Percentiles rank a stretch among this genome's conserved stretches.
Evolutionary conservation across 495 filamentous ascomycete genomes (phyloP).

Genomic region (Thermochaetoides thermophila): DNA sequence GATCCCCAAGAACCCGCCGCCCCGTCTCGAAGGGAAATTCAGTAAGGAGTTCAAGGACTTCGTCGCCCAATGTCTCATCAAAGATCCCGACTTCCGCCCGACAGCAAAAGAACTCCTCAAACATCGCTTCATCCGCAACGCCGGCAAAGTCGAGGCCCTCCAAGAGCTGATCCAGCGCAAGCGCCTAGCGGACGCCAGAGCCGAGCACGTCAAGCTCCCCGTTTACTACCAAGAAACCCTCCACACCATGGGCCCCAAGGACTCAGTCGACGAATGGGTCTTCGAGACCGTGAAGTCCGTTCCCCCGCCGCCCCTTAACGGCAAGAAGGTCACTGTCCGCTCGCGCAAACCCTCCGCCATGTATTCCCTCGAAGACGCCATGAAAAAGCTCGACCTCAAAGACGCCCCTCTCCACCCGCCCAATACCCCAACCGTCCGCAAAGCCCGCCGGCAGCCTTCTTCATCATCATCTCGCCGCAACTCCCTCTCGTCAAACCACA

Average conservation of each 20-base stretch:
- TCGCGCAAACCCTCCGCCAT: slow-evolving; percentile 39
- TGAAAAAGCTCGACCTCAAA: slow-evolving; percentile 46
- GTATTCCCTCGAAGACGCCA: slow-evolving; percentile 36
- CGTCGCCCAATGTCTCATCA: slow-evolving; percentile 73
- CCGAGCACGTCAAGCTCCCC: slow-evolving; percentile 42
- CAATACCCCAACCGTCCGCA: slow-evolving; percentile 37
- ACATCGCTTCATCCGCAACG: slow-evolving; percentile 76
- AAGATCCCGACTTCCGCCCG: slow-evolving; percentile 72
- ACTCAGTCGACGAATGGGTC: slow-evolving; percentile 83
- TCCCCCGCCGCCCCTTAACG: slow-evolving; percentile 1
- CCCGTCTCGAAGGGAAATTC: slow-evolving; percentile 73
- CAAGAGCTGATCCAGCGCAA: slow-evolving; percentile 79
- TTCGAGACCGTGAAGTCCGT: slow-evolving; percentile 83
- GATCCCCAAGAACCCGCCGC: slow-evolving; percentile 84
- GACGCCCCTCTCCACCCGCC: slow-evolving; percentile 37
- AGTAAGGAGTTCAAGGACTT: slow-evolving; percentile 91
- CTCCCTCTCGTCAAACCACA: slow-evolving; percentile 13
- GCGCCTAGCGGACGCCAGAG: slow-evolving; percentile 61
- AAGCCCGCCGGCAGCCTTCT: slow-evolving; percentile 36
- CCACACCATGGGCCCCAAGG: slow-evolving; percentile 51
- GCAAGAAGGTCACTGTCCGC: slow-evolving; percentile 28
- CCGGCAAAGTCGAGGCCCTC: slow-evolving; percentile 69
- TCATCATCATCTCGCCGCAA: slow-evolving; percentile 15
- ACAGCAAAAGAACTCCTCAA: slow-evolving; percentile 79
- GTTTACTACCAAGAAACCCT: slow-evolving; percentile 85